These are phyloP conservation scores for Ceratocystis destructans DNA, from an alignment of 2,329 filamentous ascomycete genomes.

Conservation along the genomic window DNA sequence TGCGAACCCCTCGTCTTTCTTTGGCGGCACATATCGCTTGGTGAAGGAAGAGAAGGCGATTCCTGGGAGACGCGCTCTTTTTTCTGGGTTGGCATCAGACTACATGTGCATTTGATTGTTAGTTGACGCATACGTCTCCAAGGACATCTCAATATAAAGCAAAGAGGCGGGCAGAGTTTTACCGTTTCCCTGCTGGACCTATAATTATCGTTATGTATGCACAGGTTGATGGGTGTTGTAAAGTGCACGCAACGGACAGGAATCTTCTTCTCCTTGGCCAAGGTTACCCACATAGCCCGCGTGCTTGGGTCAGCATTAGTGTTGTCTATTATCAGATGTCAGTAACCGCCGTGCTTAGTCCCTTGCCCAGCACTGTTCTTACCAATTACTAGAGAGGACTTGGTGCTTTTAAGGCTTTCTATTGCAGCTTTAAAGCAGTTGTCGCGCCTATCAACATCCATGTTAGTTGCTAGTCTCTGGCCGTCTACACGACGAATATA, in stretches of 20 bases:
- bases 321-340: slow-evolving; percentile 50
- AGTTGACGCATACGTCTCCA: too few species aligned
- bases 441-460: slow-evolving; percentile 30
- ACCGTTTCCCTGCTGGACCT: slow-evolving; percentile 48
- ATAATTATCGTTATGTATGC: slow-evolving; percentile 78
- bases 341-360: background rate
- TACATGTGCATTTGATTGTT: background rate
- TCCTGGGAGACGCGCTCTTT: slow-evolving; percentile 55
- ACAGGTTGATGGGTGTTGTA: slow-evolving; percentile 53
- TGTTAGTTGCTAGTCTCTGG: background rate
- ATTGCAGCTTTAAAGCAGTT: slow-evolving; percentile 60
- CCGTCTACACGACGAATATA: background rate
- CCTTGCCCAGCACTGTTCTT: slow-evolving; percentile 27
- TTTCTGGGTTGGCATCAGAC: slow-evolving; percentile 55
- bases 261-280: slow-evolving; percentile 56
- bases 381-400: slow-evolving; percentile 66
- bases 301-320: slow-evolving; percentile 80
- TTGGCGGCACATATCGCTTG: slow-evolving; percentile 59
- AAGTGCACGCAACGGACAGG: slow-evolving; percentile 81
- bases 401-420: slow-evolving; percentile 44
- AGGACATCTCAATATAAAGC: too few species aligned
- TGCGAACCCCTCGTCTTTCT: slow-evolving; percentile 63
- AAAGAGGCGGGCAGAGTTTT: background rate
- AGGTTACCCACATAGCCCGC: slow-evolving; percentile 60
- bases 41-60: slow-evolving; percentile 69